Evolutionary conservation across 768 basidiomycete species (phyloP), one percentile per base, ranked within the genome.

Genomic region (Amanita polypyramis): DNA sequence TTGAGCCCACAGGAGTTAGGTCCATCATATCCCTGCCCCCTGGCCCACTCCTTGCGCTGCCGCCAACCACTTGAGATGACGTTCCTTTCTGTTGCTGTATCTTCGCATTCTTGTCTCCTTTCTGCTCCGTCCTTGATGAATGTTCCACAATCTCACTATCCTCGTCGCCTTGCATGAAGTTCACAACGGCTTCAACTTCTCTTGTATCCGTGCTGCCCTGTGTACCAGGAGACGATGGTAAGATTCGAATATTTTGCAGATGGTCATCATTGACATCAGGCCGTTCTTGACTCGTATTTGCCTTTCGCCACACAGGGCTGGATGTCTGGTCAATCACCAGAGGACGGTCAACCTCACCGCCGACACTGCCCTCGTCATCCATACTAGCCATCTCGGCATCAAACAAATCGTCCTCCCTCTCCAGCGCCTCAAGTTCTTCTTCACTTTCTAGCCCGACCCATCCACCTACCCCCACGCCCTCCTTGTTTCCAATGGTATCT

Each of bases 191-290:
- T 25, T 64, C 59, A 1, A 62, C 62, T 54, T 68, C 65, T 37
- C 56, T 56, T 32, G 57, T 58, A 60, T 66, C 34, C 60, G 64
- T n/a, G 64, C 66, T 29, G 59, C 60, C 19, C 52, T 27, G 1
- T 61, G 63, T 14, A 49, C 45, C 17, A 52, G 47, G 51, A 47
- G 34, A 6, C 27, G 14, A 15, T 14, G 29, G 23, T 12, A 4
- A 12, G 21, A 41, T 27, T 27, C 25, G 4, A 27, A 3, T 7
- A 27, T 27, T 27, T 27, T 27, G 25, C 25, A 27, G 25, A 27
- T 7, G 25, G 25, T 27, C 25, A 7, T 7, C 25, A 27, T 7
- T 27, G 41, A 27, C 23, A 27, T 30, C 25, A 17, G 37, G 4
- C 21, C 15, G 20, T 30, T 43, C 47, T 29, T 9, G 15, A 15